Base-by-base conservation (phyloP, 306 rosid species). In the Cicer yamashitae region DNA sequence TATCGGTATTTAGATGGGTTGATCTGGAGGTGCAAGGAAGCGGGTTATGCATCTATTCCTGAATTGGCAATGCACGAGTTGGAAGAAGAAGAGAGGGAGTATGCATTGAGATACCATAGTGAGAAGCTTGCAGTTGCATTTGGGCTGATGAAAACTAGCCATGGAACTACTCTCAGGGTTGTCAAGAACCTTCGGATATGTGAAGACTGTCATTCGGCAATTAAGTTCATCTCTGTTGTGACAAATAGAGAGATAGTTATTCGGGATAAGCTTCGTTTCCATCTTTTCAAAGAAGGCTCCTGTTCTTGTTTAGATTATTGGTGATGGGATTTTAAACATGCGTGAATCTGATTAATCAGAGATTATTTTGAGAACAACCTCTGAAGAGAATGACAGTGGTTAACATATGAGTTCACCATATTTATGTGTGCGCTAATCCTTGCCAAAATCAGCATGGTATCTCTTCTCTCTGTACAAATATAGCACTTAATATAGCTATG, bases 101-200 rank as follows among this genome's bases (percentile, higher is more conserved):
- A 87, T 83, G 94, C 97, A n/a, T 94, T 94, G 10, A 88, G 97
- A 70, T 86, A 91, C 75, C 98, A 94, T 6, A 91, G 97, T 66
- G 98, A 94, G 92, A 94, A 90, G 89, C 96, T 94, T 64, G 97
- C 96, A 1, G 85, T 94, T 7, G 91, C 94, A n/a, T 94, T 84
- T 69, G 97, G 98, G 63, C 73, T 90, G 52, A 66, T 94, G 91
- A 88, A 83, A 77, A 86, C 94, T 25, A 80, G 72, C 65, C 78
- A 68, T 45, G 93, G 90, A 8, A 60, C 63, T 63, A 46, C 84
- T 66, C 85, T 94, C 17, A 87, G 90, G 86, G 73, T 94, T 69
- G 91, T 87, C 57, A 94, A 94, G 90, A 94, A 91, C 85, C 97
- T 94, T 76, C 45, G 94, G 58, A 94, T 91, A 60, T 94, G 98